Evolutionary conservation across 441 rosid species (phyloP).

Genomic region (Capsella rubella): DNA sequence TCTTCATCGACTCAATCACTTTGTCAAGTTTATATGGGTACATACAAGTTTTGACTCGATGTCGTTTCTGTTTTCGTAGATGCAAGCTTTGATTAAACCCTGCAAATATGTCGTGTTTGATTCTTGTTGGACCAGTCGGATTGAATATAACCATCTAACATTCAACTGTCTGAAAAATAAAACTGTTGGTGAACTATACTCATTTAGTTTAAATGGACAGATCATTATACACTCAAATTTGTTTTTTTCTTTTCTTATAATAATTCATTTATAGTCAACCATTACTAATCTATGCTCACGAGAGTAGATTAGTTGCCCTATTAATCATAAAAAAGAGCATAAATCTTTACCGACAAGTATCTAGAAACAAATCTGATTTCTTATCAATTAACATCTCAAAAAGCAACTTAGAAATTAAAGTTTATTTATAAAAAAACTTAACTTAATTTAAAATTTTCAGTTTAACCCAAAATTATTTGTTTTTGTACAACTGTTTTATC

Average conservation of each 20-base stretch:
- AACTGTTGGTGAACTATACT: neutral
- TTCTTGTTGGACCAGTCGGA: constrained; percentile 35
- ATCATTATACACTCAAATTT: neutral
- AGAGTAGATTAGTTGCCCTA: neutral
- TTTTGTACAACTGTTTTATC: neutral
- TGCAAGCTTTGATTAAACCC: constrained; percentile 34
- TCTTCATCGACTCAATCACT: neutral
- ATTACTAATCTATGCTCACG: neutral
- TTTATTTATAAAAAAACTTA: neutral
- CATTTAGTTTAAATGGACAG: constrained; percentile 9
- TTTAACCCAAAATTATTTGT: neutral
- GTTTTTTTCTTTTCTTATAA: neutral
- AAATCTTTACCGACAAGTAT: constrained; percentile 16
- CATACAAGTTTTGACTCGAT: constrained; percentile 38
- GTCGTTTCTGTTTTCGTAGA: constrained; percentile 28
- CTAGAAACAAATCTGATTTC: constrained; percentile 6
- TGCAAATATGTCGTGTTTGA: constrained; percentile 31
- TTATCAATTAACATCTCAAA: neutral
- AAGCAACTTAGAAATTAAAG: neutral
- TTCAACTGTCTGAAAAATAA: neutral
- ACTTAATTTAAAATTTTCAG: neutral
- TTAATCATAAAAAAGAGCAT: neutral
- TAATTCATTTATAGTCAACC: constrained; percentile 7
- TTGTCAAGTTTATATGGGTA: constrained; percentile 9
- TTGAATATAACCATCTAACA: constrained; percentile 32